phyloP scores from a whole-genome alignment of 1,284 basidiomycete genomes.

The Malassezia restricta region DNA sequence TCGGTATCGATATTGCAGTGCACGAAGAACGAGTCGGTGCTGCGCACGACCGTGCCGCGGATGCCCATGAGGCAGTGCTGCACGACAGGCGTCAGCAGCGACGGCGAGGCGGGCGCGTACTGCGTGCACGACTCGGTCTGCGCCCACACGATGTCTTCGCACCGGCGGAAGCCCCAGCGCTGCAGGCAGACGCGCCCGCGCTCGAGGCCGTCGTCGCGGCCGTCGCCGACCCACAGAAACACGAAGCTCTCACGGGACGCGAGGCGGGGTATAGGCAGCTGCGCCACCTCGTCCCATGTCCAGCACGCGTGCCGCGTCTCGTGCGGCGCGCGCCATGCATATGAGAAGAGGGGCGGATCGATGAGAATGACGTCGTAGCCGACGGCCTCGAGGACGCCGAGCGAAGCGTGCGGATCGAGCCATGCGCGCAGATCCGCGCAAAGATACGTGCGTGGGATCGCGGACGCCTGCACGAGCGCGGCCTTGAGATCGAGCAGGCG shows the following conservation, averaged over 20 bases:
- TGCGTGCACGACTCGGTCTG: constrained; percentile 58
- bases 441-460: constrained; percentile 34
- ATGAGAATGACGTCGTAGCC: constrained; percentile 90
- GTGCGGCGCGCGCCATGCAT: constrained; percentile 28
- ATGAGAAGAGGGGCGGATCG: constrained; percentile 62
- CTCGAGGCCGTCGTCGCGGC: constrained; percentile 79
- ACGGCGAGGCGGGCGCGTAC: constrained; percentile 10
- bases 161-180: constrained; percentile 87
- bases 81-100: constrained; percentile 20
- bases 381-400: constrained; percentile 47
- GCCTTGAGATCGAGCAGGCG: constrained; percentile 32
- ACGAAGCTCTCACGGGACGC: constrained; percentile 72
- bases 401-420: constrained; percentile 9
- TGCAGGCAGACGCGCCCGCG: constrained; percentile 77
- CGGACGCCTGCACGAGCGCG: constrained; percentile 20
- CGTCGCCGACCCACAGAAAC: constrained; percentile 91
- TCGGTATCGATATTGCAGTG: constrained; percentile 98
- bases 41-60: constrained; percentile 82
- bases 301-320: constrained; percentile 47
- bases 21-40: constrained; percentile 85
- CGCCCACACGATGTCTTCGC: constrained; percentile 94
- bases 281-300: constrained; percentile 69
- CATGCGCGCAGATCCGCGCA: constrained; percentile 24
- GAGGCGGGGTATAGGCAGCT: constrained; percentile 68
- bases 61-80: constrained; percentile 98